Conservation (phyloP, 768 basidiomycete genomes). For the Boletus rubescentipes region DNA sequence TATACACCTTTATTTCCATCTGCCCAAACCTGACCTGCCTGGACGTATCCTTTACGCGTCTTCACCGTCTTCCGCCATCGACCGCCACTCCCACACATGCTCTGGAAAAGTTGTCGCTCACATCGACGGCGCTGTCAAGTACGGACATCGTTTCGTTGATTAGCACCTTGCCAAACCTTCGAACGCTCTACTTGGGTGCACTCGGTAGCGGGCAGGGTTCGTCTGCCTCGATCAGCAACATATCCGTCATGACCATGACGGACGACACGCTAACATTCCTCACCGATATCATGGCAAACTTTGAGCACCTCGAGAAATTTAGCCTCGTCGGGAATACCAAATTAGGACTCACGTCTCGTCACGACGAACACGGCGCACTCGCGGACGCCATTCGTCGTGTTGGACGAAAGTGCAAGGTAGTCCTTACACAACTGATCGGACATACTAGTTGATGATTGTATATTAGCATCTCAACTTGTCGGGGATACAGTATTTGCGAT, state of each 20-base stretch:
- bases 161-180: conserved; percentile 39
- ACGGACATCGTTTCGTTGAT: conserved; percentile 43
- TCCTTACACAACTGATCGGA: background rate
- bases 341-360: conserved; percentile 41
- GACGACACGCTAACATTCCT: conserved; percentile 47
- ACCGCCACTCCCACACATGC: background rate
- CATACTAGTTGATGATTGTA: background rate
- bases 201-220: conserved; percentile 50
- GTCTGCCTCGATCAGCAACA: conserved; percentile 43
- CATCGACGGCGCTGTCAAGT: conserved; percentile 48
- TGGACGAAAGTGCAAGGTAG: conserved; percentile 60
- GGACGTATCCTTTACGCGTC: conserved; percentile 63
- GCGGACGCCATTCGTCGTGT: conserved; percentile 48
- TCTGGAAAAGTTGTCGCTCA: conserved; percentile 64
- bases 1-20: conserved; percentile 41
- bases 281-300: conserved; percentile 39
- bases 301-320: conserved; percentile 45
- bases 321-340: conserved; percentile 66
- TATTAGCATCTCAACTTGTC: conserved; percentile 59
- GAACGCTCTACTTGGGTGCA: conserved; percentile 55
- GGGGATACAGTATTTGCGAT: conserved; percentile 48
- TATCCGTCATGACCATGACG: conserved; percentile 54
- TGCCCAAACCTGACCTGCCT: conserved; percentile 55
- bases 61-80: conserved; percentile 38
- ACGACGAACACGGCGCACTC: conserved; percentile 36